These are phyloP conservation scores for Suhomyces choctaworum DNA, from an alignment of 1,139 yeast genomes.

Conservation along the genomic window DNA sequence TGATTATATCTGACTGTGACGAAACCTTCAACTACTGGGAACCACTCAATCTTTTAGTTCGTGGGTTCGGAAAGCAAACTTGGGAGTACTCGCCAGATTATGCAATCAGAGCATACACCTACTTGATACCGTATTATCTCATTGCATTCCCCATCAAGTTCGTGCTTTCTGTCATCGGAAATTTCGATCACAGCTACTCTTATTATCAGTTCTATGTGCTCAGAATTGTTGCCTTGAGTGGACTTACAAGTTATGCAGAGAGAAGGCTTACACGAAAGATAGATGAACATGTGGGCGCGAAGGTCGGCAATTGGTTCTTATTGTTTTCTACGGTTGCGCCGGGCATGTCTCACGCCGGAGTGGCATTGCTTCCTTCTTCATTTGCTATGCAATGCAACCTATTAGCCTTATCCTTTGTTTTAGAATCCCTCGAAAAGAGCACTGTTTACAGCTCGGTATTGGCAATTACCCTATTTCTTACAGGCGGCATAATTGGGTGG, in stretches of 20 bases:
- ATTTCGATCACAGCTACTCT: conserved; percentile 29
- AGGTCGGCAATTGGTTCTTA: conserved; percentile 60
- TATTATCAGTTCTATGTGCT: conserved; percentile 51
- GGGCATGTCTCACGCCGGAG: conserved; percentile 84
- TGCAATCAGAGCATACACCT: conserved; percentile 86
- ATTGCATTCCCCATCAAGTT: conserved; percentile 39
- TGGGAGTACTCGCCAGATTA: conserved; percentile 96
- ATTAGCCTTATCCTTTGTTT: conserved; percentile 50
- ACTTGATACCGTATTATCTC: conserved; percentile 55
- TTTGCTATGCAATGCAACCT: conserved; percentile 73
- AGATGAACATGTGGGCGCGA: conserved; percentile 29
- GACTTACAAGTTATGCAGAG: conserved; percentile 57
- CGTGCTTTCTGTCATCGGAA: conserved; percentile 10
- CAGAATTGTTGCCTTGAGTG: conserved; percentile 52
- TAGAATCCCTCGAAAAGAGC: conserved; percentile 21
- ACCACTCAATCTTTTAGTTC: conserved; percentile 73
- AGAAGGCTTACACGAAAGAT: conserved; percentile 48
- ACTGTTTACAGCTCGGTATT: conserved; percentile 16
- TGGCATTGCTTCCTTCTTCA: conserved; percentile 82
- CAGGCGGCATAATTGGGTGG: conserved; percentile 89
- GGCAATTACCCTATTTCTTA: conserved; percentile 52
- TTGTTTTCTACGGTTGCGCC: conserved; percentile 48
- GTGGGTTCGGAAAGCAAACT: conserved; percentile 89
- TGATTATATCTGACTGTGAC: conserved; percentile 84
- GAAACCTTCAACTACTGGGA: conserved; percentile 85